Conservation (phyloP, 495 filamentous ascomycete species). For the Niebla homalea region DNA sequence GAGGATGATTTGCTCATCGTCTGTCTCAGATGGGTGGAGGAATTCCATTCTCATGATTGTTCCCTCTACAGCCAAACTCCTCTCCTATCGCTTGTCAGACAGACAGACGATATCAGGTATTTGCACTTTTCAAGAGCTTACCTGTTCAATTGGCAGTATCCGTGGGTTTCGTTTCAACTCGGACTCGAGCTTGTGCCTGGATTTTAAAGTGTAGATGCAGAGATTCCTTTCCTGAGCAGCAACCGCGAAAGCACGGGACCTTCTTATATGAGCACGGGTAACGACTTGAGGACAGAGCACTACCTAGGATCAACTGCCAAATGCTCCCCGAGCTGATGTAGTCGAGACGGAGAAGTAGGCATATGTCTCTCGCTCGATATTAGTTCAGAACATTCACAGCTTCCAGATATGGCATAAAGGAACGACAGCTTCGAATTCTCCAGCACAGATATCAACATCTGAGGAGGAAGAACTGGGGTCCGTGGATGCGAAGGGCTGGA, state of each 20-base stretch:
- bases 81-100: conserved; percentile 25
- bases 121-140: conserved; percentile 5
- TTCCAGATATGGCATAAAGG: conserved; percentile 42
- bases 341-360: conserved; percentile 38
- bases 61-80: conserved; percentile 49
- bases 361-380: conserved; percentile 43
- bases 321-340: conserved; percentile 56
- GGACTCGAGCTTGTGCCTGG: conserved; percentile 31
- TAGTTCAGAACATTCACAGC: conserved; percentile 39
- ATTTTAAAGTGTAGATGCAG: conserved; percentile 48
- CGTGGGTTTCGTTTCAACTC: conserved; percentile 4
- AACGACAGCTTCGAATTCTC: conserved; percentile 58
- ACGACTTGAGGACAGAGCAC: background rate
- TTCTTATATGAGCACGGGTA: conserved; percentile 17
- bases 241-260: conserved; percentile 53
- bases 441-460: conserved; percentile 61
- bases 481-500: background rate
- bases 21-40: conserved; percentile 49
- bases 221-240: conserved; percentile 45
- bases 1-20: conserved; percentile 56
- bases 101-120: background rate
- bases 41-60: conserved; percentile 80
- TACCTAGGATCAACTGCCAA: conserved; percentile 71
- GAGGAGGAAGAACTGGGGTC: conserved; percentile 43
- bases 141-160: conserved; percentile 17